Base-by-base conservation (phyloP, 345 rosid species). In the Gossypium raimondii region DNA sequence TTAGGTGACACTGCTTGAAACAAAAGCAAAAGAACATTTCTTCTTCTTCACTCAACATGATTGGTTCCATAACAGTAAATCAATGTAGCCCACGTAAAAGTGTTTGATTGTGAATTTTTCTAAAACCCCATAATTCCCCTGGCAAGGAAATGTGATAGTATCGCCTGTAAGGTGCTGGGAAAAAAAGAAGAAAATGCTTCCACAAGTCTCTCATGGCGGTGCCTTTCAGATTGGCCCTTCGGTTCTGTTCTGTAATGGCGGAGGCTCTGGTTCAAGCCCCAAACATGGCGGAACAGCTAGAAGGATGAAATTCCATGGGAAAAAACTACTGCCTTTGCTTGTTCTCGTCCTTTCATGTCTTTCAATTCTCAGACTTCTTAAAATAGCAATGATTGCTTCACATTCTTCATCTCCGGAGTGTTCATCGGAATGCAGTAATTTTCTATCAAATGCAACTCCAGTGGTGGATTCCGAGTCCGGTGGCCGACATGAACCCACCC, bases 1-100 rank as follows among this genome's bases (percentile, higher is more conserved):
- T 52, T 52, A 52, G 56, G 18, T 52, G 56, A 6, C 56, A 52
- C 20, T 52, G 7, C 56, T 52, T 52, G 68, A 70, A 84, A 85
- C 81, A 72, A 27, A 90, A 91, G 89, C 88, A 85, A 89, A 61
- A 16, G 2, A 59, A 52, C 64, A 52, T 88, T 84, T 84, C 93
- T 85, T 88, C 78, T 52, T 52, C 56, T 1, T 52, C 20, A 52
- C 56, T 17, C 18, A 52, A 52, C n/a, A 52, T 16, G 56, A 52
- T 52, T 52, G 56, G 8, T 52, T 4, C 56, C 9, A 52, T 52
- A 16, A 16, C 18, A 52, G 17, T 52, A 52, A 52, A 52, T 52
- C 56, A 52, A 52, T 52, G 56, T 34, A 34, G 41, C 41, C 41
- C 41, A 34, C 41, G 7, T 34, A 34, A 34, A 34, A 34, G 41